phyloP scores from a whole-genome alignment of 2,329 filamentous ascomycete species.

The Dryadomyces quercivorus region DNA sequence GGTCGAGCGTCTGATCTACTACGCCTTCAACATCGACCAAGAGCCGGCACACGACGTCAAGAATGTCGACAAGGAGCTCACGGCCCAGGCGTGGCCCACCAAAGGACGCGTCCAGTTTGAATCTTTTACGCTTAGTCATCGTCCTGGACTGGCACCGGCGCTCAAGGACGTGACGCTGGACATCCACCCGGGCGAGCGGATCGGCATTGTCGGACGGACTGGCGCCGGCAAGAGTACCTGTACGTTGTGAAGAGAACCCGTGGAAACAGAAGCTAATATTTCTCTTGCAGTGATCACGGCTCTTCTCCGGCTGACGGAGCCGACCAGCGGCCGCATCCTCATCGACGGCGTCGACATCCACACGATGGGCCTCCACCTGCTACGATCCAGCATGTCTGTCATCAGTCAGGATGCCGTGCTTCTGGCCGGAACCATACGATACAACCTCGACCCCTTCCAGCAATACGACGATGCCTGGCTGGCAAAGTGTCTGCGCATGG shows the following conservation, averaged over 20 bases:
- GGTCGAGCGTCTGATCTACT: conserved; percentile 92
- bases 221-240: conserved; percentile 75
- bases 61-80: conserved; percentile 65
- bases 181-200: conserved; percentile 75
- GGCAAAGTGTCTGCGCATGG: conserved; percentile 70
- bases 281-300: conserved; percentile 70
- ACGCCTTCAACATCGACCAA: conserved; percentile 67
- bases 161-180: conserved; percentile 73
- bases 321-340: conserved; percentile 75
- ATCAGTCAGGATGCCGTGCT: conserved; percentile 93
- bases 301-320: conserved; percentile 84
- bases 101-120: conserved; percentile 77
- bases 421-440: conserved; percentile 81
- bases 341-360: conserved; percentile 85
- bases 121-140: conserved; percentile 77
- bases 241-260: background rate
- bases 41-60: conserved; percentile 48
- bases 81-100: conserved; percentile 69
- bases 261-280: background rate
- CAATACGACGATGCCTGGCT: conserved; percentile 83
- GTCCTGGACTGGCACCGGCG: conserved; percentile 78
- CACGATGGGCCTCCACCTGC: conserved; percentile 73
- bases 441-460: conserved; percentile 88
- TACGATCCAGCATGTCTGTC: conserved; percentile 89
- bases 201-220: conserved; percentile 88